A percentile compares a stretch with the other conserved stretches of the same genome.
phyloP scores from a whole-genome alignment of 345 rosid genomes.

The Capsella bursapastoris region DNA sequence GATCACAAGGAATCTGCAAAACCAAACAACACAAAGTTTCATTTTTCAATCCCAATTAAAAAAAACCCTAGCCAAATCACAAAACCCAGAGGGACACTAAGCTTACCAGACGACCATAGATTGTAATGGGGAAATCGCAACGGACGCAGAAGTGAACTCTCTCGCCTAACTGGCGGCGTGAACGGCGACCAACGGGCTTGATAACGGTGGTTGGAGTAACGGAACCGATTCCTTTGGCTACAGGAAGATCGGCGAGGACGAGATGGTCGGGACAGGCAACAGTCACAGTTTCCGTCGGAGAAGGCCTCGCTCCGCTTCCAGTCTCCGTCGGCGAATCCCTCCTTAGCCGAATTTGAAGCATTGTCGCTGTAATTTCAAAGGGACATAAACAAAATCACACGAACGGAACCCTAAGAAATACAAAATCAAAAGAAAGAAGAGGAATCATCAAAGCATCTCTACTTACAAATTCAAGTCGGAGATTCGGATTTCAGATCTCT shows the following conservation, averaged over 20 bases:
- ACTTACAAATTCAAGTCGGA: neutral
- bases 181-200: slow-evolving; percentile 80
- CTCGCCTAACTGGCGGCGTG: slow-evolving; percentile 94
- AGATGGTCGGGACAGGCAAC: slow-evolving; percentile 97
- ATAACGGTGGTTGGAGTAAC: slow-evolving; percentile 65
- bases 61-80: neutral
- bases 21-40: slow-evolving; percentile 32
- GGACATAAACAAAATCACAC: neutral
- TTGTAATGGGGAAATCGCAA: slow-evolving; percentile 93
- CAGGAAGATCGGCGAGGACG: slow-evolving; percentile 96
- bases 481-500: neutral
- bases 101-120: slow-evolving; percentile 87
- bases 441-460: neutral
- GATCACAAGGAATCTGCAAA: slow-evolving; percentile 94
- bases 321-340: slow-evolving; percentile 63
- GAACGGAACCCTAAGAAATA: slow-evolving; percentile 11
- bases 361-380: slow-evolving; percentile 37
- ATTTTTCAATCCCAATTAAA: neutral
- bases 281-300: slow-evolving; percentile 74
- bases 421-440: neutral
- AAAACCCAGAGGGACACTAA: neutral
- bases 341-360: slow-evolving; percentile 87
- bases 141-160: slow-evolving; percentile 96
- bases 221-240: slow-evolving; percentile 93
- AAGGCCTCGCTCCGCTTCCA: slow-evolving; percentile 58